Percentiles rank a stretch among this genome's conserved stretches.
These are phyloP conservation scores for Ballota nigra DNA, from an alignment of 257 asterid species.

Conservation along the genomic window DNA sequence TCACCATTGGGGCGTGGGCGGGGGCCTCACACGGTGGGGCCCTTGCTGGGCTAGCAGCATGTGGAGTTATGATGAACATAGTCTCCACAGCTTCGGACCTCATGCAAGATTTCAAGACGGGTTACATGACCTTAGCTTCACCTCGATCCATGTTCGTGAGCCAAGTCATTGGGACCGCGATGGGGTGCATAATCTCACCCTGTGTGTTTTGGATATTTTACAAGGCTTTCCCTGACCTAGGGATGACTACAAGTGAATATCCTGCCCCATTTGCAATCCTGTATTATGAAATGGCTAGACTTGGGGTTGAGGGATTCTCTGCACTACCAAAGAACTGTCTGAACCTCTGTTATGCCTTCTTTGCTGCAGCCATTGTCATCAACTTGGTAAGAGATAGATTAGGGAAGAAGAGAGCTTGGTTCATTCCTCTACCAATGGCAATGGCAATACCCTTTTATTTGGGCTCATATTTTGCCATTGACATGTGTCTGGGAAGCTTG, in stretches of 20 bases:
- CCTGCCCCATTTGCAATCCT: slow-evolving; percentile 33
- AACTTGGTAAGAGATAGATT: slow-evolving; percentile 42
- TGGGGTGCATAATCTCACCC: slow-evolving; percentile 47
- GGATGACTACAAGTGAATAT: slow-evolving; percentile 20
- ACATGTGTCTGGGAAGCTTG: slow-evolving; percentile 69
- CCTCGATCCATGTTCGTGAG: slow-evolving; percentile 75
- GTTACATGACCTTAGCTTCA: slow-evolving; percentile 62
- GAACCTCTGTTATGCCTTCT: slow-evolving; percentile 29
- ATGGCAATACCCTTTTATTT: slow-evolving; percentile 68
- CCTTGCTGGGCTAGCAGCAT: slow-evolving; percentile 58
- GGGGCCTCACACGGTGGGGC: slow-evolving; percentile 55
- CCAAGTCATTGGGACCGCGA: slow-evolving; percentile 54
- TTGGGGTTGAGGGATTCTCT: slow-evolving; percentile 39
- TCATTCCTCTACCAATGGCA: slow-evolving; percentile 68
- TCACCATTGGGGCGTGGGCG: slow-evolving; percentile 58
- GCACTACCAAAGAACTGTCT: slow-evolving; percentile 38
- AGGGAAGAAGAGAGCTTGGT: slow-evolving; percentile 44
- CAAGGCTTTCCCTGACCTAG: slow-evolving; percentile 31
- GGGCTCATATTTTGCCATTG: slow-evolving; percentile 54
- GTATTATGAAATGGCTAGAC: slow-evolving; percentile 29
- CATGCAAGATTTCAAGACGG: slow-evolving; percentile 68
- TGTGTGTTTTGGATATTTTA: slow-evolving; percentile 49
- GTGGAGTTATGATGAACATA: slow-evolving; percentile 75
- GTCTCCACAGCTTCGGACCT: slow-evolving; percentile 60
- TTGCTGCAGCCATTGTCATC: slow-evolving; percentile 42